Evolutionary conservation across 2,329 filamentous ascomycete species (phyloP), one percentile per base, ranked within the genome.

Genomic region (Scedosporium dehoogii): DNA sequence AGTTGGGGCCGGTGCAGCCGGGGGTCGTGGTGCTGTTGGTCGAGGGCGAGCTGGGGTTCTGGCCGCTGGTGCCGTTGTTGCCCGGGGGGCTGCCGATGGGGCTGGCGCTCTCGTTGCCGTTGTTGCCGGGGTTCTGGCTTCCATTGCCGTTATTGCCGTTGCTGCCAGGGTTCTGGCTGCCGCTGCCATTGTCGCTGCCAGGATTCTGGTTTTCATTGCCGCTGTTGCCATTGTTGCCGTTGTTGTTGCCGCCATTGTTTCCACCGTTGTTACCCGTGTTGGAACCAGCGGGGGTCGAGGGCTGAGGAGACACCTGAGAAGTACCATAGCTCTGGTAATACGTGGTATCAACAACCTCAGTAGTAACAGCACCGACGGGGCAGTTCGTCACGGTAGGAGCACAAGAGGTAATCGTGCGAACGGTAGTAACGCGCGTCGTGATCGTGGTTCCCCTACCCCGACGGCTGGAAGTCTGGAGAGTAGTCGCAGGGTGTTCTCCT

Each of bases 351-450:
- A 42, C 29, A 42, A 41, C 29, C 38, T 42, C 38, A 4, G 56
- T 58, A 16, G 33, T 27, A 58, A 58, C 27, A 58, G 14, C 56
- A 7, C 38, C 56, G 16, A 12, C 7, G 29, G 27, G 7, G 56
- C 56, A 58, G 27, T 58, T n/a, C n/a, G 29, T 58, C 25, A 25
- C 38, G 21, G 25, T 38, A 27, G 29, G 56, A 58, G 56, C 23
- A 16, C 56, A 58, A n/a, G 27, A 41, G 38, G 56, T 58, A n/a
- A 58, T 41, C n/a, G 56, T 58, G 56, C 38, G 38, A n/a, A 58
- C 27, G n/a, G 27, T 42, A 2, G 56, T 58, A 6, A 41, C 4
- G 56, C 33, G 38, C n/a, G 29, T n/a, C 25, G 56, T 58, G 21
- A 58, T 21, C 6, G 56, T 58, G 7, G 51, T 55, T 7, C 21